These are phyloP conservation scores for Chrysosporium queenslandicum DNA, from an alignment of 2,329 filamentous ascomycete genomes.

Conservation along the genomic window DNA sequence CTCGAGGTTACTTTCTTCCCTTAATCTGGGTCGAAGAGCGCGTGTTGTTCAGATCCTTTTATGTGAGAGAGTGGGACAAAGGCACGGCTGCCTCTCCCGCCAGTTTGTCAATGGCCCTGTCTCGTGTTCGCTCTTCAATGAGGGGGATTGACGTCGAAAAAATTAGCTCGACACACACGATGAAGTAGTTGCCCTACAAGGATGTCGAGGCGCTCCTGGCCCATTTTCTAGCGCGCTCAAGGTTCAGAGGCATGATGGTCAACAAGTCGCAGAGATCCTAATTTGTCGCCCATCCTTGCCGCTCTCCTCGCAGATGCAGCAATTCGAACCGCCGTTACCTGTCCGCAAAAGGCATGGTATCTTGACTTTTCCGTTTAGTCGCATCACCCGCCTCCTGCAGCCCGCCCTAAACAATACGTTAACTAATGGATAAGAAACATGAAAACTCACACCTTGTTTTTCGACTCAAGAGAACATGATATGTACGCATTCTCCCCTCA, in stretches of 20 bases:
- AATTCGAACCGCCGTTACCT: constrained; percentile 4
- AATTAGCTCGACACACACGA: not conserved
- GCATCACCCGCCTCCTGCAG: constrained; percentile 7
- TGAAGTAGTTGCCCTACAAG: not conserved
- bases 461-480: not conserved
- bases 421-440: no score
- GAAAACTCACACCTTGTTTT: not conserved
- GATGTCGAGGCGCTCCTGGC: not conserved
- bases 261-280: not conserved
- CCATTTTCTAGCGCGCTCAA: not conserved
- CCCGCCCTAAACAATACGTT: not conserved
- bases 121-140: not conserved
- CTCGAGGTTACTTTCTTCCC: no score
- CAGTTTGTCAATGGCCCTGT: not conserved
- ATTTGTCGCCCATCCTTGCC: constrained; percentile 2
- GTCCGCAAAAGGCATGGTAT: not conserved
- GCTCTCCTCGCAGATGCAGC: constrained; percentile 5
- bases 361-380: not conserved
- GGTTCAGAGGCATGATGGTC: not conserved
- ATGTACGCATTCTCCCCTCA: no score
- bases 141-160: not conserved
- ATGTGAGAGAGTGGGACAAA: no score
- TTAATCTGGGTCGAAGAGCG: no score
- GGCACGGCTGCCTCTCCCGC: no score
- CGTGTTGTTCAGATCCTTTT: no score